These are phyloP conservation scores for Metarhizium sp. DNA, from an alignment of 2,329 filamentous ascomycete genomes.

Conservation along the genomic window DNA sequence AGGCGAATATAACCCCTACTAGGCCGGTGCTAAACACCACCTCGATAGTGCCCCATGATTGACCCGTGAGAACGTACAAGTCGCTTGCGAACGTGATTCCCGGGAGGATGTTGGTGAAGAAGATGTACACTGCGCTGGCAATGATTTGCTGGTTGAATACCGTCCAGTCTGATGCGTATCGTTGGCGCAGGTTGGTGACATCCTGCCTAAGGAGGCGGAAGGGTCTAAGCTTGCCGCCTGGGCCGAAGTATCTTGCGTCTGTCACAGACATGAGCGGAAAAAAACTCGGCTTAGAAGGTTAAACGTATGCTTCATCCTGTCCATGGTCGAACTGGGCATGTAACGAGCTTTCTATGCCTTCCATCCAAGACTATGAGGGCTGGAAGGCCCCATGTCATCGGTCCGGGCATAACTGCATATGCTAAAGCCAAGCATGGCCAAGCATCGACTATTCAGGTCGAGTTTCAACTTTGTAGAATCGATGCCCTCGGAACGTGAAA, in stretches of 20 bases:
- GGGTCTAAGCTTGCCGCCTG: constrained; percentile 36
- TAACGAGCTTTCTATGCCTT: no score
- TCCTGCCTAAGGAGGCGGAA: constrained; percentile 45
- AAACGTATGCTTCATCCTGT: no score
- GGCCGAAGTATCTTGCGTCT: constrained; percentile 15
- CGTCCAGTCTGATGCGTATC: constrained; percentile 45
- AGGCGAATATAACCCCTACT: constrained; percentile 52
- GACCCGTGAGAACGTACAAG: constrained; percentile 50
- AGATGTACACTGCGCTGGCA: constrained; percentile 55
- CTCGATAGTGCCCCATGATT: constrained; percentile 57
- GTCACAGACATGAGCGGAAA: neutral
- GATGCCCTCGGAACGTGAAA: neutral
- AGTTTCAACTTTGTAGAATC: neutral
- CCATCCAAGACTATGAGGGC: neutral
- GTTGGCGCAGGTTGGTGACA: constrained; percentile 30
- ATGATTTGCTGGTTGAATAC: constrained; percentile 55
- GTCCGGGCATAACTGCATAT: no score
- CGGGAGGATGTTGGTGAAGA: constrained; percentile 57
- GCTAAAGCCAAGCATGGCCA: constrained; percentile 1
- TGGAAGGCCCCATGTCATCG: no score
- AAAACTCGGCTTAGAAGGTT: no score
- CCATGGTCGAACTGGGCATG: no score
- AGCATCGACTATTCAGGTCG: neutral
- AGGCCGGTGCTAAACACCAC: constrained; percentile 58
- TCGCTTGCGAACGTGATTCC: constrained; percentile 61